phyloP scores from a whole-genome alignment of 2,329 filamentous ascomycete genomes.

The Knufia petricola region DNA sequence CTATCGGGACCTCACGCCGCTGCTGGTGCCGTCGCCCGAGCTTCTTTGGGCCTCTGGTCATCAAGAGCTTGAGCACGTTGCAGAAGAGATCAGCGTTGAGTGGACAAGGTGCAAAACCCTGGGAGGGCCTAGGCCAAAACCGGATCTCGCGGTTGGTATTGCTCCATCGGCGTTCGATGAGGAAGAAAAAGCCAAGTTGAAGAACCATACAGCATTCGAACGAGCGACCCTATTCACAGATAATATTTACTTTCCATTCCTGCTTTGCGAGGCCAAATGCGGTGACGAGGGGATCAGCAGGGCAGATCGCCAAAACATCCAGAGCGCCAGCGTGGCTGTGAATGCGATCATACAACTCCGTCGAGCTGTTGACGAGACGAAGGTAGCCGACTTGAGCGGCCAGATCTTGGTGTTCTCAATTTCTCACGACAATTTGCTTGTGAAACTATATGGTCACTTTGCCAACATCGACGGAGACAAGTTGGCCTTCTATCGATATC shows the following conservation, averaged over 20 bases:
- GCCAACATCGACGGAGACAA: slow-evolving; percentile 2
- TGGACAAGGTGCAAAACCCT: slow-evolving; percentile 5
- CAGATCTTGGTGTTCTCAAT: slow-evolving; percentile 8
- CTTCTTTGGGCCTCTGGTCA: slow-evolving; percentile 2
- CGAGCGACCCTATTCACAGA: slow-evolving; percentile 1
- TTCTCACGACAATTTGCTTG: slow-evolving; percentile 3
- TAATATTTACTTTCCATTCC: slow-evolving; percentile 6
- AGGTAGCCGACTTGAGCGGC: slow-evolving; percentile 3
- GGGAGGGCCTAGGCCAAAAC: slow-evolving; percentile 4
- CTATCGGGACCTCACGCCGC: slow-evolving; percentile 3
- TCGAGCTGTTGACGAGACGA: slow-evolving; percentile 1
- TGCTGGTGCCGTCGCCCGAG: slow-evolving; percentile 7
- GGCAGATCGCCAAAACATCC: slow-evolving; percentile 5
- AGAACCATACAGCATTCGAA: not conserved
- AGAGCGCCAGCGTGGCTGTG: slow-evolving; percentile 5
- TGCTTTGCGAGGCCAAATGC: slow-evolving; percentile 7
- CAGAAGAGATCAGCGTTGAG: slow-evolving; percentile 3
- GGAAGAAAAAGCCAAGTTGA: slow-evolving; percentile 3
- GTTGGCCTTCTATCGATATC: slow-evolving; percentile 6
- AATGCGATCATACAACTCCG: slow-evolving; percentile 3
- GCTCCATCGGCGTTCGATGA: not conserved
- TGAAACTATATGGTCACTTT: slow-evolving; percentile 8
- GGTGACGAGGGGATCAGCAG: not conserved
- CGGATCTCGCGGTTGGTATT: slow-evolving; percentile 2
- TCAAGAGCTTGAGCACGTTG: not conserved